phyloP scores from a whole-genome alignment of 176 grass and related monocot species.

The Aegilops sharonensis region DNA sequence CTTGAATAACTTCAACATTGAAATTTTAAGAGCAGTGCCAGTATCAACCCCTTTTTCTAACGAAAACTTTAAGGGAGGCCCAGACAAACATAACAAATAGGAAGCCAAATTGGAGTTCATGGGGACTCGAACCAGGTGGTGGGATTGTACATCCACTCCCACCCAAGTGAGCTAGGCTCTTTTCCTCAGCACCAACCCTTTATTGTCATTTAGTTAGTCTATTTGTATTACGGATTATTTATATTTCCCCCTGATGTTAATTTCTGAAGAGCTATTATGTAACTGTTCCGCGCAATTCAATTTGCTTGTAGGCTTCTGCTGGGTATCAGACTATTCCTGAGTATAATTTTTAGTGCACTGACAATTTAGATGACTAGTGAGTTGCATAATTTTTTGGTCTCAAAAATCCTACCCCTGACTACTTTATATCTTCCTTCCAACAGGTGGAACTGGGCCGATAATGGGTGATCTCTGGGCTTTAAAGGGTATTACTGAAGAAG shows the following conservation, averaged over 20 bases:
- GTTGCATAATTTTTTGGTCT: background rate
- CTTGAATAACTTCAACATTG: background rate
- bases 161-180: background rate
- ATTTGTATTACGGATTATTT: background rate
- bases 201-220: background rate
- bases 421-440: constrained; percentile 24
- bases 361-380: background rate
- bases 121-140: background rate
- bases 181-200: background rate
- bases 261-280: background rate
- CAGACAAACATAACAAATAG: background rate
- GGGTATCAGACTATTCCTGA: background rate
- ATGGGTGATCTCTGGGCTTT: constrained; percentile 99
- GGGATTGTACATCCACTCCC: background rate
- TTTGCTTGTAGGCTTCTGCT: constrained; percentile 4
- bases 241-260: background rate
- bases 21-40: background rate
- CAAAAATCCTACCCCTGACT: background rate
- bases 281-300: background rate
- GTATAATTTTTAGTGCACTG: background rate
- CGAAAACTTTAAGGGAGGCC: background rate
- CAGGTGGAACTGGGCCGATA: constrained; percentile 86
- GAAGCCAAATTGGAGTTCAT: background rate
- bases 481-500: constrained; percentile 95
- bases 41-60: background rate